Conservation (phyloP, 371 early-diverging fungal species). For the Syncephalastrum monosporum region DNA sequence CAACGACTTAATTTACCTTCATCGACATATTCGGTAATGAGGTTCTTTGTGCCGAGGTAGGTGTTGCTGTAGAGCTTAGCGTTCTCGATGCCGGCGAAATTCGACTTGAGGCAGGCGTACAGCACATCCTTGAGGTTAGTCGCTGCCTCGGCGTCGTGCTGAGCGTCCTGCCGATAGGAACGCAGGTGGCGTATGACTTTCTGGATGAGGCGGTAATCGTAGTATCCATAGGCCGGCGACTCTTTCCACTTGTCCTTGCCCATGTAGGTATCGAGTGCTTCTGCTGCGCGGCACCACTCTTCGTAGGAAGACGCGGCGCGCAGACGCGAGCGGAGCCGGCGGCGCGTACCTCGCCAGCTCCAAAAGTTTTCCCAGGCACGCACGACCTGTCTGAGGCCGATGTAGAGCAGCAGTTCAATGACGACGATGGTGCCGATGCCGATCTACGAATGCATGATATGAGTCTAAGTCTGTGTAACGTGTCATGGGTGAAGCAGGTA, state of each 20-base stretch:
- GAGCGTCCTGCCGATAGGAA: slow-evolving; percentile 28
- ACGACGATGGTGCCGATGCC: slow-evolving; percentile 59
- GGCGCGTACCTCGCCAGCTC: slow-evolving; percentile 64
- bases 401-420: slow-evolving; percentile 69
- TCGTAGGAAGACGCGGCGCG: slow-evolving; percentile 56
- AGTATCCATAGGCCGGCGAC: slow-evolving; percentile 59
- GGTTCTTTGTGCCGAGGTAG: slow-evolving; percentile 75
- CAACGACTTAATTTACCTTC: slow-evolving; percentile 52
- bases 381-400: slow-evolving; percentile 70
- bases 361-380: slow-evolving; percentile 71
- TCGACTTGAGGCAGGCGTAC: slow-evolving; percentile 71
- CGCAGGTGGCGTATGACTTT: slow-evolving; percentile 58
- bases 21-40: slow-evolving; percentile 78
- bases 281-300: slow-evolving; percentile 74
- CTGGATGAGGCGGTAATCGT: slow-evolving; percentile 68
- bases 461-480: neutral
- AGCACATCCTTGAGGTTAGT: slow-evolving; percentile 47
- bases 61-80: slow-evolving; percentile 72
- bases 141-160: slow-evolving; percentile 27
- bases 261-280: slow-evolving; percentile 68
- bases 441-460: slow-evolving; percentile 32
- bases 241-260: slow-evolving; percentile 74
- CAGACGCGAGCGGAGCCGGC: slow-evolving; percentile 48
- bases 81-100: slow-evolving; percentile 83
- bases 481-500: neutral